Conservation (phyloP, 2,329 filamentous ascomycete genomes). For the Fusarium citri region DNA sequence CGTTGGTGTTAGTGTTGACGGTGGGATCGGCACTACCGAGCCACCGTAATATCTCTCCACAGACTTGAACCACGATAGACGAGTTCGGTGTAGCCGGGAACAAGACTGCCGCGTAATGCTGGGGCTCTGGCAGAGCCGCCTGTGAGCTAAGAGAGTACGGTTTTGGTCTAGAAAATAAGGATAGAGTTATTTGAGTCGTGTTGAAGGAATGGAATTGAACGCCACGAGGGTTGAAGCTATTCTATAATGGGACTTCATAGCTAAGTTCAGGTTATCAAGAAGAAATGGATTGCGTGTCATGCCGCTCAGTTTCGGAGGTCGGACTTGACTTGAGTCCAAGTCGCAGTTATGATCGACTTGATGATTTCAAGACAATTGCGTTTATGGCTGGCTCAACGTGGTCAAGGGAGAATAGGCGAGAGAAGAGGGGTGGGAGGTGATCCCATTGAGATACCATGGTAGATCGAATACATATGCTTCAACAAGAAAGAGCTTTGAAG, state of each 20-base stretch:
- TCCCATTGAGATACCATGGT: neutral
- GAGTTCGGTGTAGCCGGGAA: constrained; percentile 31
- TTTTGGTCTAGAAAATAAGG: constrained; percentile 8
- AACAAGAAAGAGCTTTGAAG: neutral
- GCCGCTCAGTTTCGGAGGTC: constrained; percentile 6
- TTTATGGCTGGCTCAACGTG: constrained; percentile 16
- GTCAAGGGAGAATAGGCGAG: constrained; percentile 6
- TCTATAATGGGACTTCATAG: neutral
- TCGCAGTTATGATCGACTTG: constrained; percentile 2
- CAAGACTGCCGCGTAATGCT: constrained; percentile 28
- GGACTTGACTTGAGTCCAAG: constrained; percentile 8
- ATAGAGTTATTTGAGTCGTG: constrained; percentile 16
- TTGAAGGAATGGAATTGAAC: constrained; percentile 26
- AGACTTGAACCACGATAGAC: constrained; percentile 26
- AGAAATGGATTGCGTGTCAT: constrained; percentile 24
- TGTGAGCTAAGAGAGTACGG: constrained; percentile 2
- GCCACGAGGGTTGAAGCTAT: constrained; percentile 11
- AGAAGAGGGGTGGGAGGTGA: constrained; percentile 15
- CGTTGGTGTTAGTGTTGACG: neutral
- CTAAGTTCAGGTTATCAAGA: neutral
- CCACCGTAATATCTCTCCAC: constrained; percentile 6
- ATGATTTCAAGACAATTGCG: constrained; percentile 20
- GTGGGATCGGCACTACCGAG: constrained; percentile 20
- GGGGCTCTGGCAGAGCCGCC: constrained; percentile 4
- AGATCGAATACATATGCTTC: neutral